Percentiles rank a stretch among this genome's conserved stretches.
phyloP scores from a whole-genome alignment of 257 asterid species.

The Solanum appendiculatum region DNA sequence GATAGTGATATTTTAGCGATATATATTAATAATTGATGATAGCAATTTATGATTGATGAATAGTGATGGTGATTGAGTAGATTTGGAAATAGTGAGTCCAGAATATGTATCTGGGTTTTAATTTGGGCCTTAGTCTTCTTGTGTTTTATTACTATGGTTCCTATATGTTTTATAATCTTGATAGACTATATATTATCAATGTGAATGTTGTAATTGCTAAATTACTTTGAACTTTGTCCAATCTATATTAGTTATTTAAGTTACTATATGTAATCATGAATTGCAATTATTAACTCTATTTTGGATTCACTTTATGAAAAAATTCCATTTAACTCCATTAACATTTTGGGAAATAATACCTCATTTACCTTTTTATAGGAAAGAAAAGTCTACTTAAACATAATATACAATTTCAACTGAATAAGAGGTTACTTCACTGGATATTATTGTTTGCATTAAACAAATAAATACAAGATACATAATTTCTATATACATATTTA shows the following conservation, averaged over 20 bases:
- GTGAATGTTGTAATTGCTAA: background rate
- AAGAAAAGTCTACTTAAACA: too few species aligned
- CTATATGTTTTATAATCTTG: slow-evolving; percentile 57
- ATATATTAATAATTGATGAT: background rate
- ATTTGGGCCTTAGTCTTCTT: slow-evolving; percentile 73
- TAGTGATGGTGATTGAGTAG: background rate
- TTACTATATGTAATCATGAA: background rate
- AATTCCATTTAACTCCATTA: too few species aligned
- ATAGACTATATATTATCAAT: background rate
- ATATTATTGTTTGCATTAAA: background rate
- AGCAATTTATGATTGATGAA: background rate
- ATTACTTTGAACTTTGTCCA: background rate
- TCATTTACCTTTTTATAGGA: too few species aligned
- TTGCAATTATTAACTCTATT: background rate
- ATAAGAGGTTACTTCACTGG: background rate
- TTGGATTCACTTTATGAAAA: too few species aligned
- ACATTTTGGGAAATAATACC: too few species aligned
- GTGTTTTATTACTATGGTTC: slow-evolving; percentile 53
- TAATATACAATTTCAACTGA: background rate
- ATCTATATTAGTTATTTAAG: background rate
- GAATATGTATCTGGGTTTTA: slow-evolving; percentile 65
- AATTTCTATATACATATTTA: too few species aligned
- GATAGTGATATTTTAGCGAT: background rate
- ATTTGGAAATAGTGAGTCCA: slow-evolving; percentile 28
- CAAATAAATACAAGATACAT: background rate